Evolutionary conservation across 1,284 basidiomycete genomes (phyloP).

Genomic region (Marasmius sp.): DNA sequence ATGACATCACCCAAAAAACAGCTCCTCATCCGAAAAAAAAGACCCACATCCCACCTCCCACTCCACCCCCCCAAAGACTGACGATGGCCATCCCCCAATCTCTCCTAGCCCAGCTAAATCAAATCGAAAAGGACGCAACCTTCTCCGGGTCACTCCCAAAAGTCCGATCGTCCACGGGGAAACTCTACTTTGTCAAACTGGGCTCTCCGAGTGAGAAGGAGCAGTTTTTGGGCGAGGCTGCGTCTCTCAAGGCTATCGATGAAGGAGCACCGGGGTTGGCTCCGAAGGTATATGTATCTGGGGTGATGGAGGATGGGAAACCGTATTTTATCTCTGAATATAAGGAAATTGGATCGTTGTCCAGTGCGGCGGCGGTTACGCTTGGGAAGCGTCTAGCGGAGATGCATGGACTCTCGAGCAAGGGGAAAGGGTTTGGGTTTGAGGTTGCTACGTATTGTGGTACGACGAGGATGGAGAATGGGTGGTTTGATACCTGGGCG

Average conservation of each 20-base stretch:
- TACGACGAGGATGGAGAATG: conserved; percentile 73
- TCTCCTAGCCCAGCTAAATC: conserved; percentile 43
- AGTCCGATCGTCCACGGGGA: conserved; percentile 58
- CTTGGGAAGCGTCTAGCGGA: conserved; percentile 68
- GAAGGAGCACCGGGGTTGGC: conserved; percentile 66
- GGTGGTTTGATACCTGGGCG: conserved; percentile 75
- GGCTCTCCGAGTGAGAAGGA: conserved; percentile 53
- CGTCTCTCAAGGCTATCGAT: conserved; percentile 66
- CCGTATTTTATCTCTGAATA: conserved; percentile 79
- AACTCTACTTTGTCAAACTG: conserved; percentile 59
- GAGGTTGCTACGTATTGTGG: conserved; percentile 80
- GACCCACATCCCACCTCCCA: too few species aligned
- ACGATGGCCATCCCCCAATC: conserved; percentile 23
- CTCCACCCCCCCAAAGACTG: too few species aligned
- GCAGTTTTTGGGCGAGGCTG: conserved; percentile 74
- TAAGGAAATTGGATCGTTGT: conserved; percentile 56
- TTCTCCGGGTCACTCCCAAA: conserved; percentile 49
- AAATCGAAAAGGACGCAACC: conserved; percentile 47
- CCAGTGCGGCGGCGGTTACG: conserved; percentile 41
- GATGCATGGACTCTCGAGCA: conserved; percentile 56
- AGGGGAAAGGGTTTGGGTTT: conserved; percentile 67
- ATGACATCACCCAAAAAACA: too few species aligned
- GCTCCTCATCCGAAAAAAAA: too few species aligned
- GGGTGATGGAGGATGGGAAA: conserved; percentile 41
- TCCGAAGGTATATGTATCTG: conserved; percentile 59